Base-by-base conservation (phyloP, 2,329 filamentous ascomycete genomes). In the Sporothrix sp. region DNA sequence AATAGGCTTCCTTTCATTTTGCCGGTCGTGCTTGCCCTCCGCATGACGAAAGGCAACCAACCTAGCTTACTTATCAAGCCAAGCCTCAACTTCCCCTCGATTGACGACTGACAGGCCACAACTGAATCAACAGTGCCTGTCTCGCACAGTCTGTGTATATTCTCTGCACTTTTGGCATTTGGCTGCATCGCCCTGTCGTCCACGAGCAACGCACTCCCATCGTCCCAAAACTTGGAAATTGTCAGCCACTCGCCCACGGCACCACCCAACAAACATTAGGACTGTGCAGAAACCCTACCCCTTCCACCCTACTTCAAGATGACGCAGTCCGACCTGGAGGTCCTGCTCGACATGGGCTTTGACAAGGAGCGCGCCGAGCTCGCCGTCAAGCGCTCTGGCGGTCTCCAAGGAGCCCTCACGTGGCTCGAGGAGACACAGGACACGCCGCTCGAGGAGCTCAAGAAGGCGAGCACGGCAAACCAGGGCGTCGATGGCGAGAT, bases 351-450 rank as follows among this genome's bases (percentile, higher is more conserved):
- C 48, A 84, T 85, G 80, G 82, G 82, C 67, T 98, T 98, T 63
- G 87, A 95, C 57, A 79, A 81, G 61, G 80, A 87, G 61, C 82
- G 87, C 58, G 84, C 88, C 42, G 79, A 90, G 64, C 70, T 97
- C 40, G 93, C 93, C 32, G 74, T 95, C 57, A 87, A 91, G 69
- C 87, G 86, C 62, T 79, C 82, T 11, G 88, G 89, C 55, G 85
- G 85, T 52, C 70, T 96, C 42, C 84, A 93, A 64, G 85, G 83
- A 58, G 93, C 93, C 48, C 78, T 98, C 52, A 87, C 95, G 70
- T 98, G 93, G 93, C 78, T 98, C 1, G 90, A 95, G 64, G 79
- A 85, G 60, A 95, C 94, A 64, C 83, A 94, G 64, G 88, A 95
- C 66, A 95, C 86, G 60, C 75, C 86, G 1, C 65, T 95, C 37